Conservation (phyloP, 2,329 filamentous ascomycete species). For the Stachybotrys chartarum region DNA sequence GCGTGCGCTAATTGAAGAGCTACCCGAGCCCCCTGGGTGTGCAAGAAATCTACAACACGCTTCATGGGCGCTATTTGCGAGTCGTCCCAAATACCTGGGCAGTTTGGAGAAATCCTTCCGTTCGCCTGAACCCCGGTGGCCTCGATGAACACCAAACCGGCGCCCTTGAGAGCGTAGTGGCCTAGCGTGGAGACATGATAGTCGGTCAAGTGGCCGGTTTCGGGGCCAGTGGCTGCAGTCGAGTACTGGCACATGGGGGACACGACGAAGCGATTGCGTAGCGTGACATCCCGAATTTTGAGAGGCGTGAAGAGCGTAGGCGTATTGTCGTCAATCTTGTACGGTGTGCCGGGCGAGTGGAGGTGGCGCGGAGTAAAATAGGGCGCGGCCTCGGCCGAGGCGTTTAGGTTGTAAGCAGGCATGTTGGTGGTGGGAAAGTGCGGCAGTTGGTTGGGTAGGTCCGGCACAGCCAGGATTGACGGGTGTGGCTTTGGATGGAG, state of each 20-base stretch:
- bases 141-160: slow-evolving; percentile 60
- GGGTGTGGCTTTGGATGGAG: too few species aligned
- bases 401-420: background rate
- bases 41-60: slow-evolving; percentile 55
- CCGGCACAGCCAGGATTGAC: too few species aligned
- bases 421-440: background rate
- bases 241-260: slow-evolving; percentile 40
- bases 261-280: slow-evolving; percentile 39
- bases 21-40: slow-evolving; percentile 54
- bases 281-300: slow-evolving; percentile 31
- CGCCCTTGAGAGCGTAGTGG: slow-evolving; percentile 26
- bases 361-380: background rate
- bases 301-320: slow-evolving; percentile 33
- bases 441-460: too few species aligned
- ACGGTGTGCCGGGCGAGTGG: background rate
- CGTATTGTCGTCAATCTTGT: background rate
- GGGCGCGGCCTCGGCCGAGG: background rate
- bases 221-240: slow-evolving; percentile 7
- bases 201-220: slow-evolving; percentile 31
- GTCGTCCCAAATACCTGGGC: slow-evolving; percentile 64
- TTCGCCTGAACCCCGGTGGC: slow-evolving; percentile 59
- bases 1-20: slow-evolving; percentile 65
- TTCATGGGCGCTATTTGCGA: slow-evolving; percentile 55
- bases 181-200: slow-evolving; percentile 36
- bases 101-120: slow-evolving; percentile 66